Evolutionary conservation across 2,329 filamentous ascomycete genomes (phyloP).

Genomic region (Falciphora oryzae): DNA sequence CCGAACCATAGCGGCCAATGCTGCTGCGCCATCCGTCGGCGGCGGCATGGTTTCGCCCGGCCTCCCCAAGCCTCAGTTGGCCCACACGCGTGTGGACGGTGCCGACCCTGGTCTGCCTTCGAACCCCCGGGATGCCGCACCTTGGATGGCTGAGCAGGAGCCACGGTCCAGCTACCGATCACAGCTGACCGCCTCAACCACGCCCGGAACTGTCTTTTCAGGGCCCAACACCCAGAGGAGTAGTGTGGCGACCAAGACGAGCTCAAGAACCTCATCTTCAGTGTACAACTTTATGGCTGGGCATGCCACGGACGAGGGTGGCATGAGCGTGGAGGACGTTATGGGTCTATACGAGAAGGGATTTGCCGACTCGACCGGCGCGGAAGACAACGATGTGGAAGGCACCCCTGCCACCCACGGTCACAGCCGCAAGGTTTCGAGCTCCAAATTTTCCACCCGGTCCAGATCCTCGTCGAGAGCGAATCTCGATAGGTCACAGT

Average conservation of each 20-base stretch:
- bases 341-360: slow-evolving; percentile 65
- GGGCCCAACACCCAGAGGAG: slow-evolving; percentile 67
- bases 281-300: slow-evolving; percentile 31
- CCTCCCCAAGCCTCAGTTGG: slow-evolving; percentile 23
- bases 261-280: slow-evolving; percentile 58
- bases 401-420: slow-evolving; percentile 19
- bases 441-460: background rate
- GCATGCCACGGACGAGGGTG: slow-evolving; percentile 39
- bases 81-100: slow-evolving; percentile 30
- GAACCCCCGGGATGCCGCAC: slow-evolving; percentile 17
- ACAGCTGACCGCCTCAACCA: slow-evolving; percentile 47
- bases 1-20: slow-evolving; percentile 11
- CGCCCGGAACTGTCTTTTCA: slow-evolving; percentile 45
- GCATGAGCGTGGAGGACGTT: slow-evolving; percentile 59
- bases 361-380: slow-evolving; percentile 47
- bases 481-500: slow-evolving; percentile 8
- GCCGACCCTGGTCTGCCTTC: background rate
- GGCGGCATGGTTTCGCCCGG: slow-evolving; percentile 15
- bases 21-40: slow-evolving; percentile 16
- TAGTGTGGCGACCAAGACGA: slow-evolving; percentile 74
- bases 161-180: slow-evolving; percentile 51
- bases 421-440: slow-evolving; percentile 5
- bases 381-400: slow-evolving; percentile 35
- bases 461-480: slow-evolving; percentile 5
- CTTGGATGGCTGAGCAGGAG: slow-evolving; percentile 47